Base-by-base conservation (phyloP, 164 flowering plant species). In the Malania oleifera region DNA sequence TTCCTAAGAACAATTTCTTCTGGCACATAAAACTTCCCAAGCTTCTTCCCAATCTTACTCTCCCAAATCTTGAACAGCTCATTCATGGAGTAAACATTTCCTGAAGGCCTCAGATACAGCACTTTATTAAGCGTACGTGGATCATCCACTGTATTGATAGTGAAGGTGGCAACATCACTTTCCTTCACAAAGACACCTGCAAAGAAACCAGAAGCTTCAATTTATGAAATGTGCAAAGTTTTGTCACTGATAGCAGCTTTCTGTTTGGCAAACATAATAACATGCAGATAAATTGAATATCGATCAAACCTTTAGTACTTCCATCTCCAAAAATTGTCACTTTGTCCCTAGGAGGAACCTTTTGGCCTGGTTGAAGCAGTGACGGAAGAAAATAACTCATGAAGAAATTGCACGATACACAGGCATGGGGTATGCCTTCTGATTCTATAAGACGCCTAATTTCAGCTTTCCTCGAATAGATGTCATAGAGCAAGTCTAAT, bases 41-140 rank as follows among this genome's bases (percentile, higher is more conserved):
- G 85, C 68, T 75, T 80, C 67, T 79, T 82, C 52, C 80, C 77
- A 39, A 86, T 81, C 76, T 91, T 87, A 35, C 52, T 62, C 79
- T 91, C 97, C 97, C 97, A 91, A 63, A 86, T 55, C 35, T 71
- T 75, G 59, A 91, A 84, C 41, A 91, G 77, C 70, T 91, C 93
- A 66, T 86, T 86, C 79, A 86, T 67, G 56, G 91, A 91, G 66
- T 68, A 80, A 31, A 83, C 77, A 73, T 87, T 91, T 56, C 96
- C 97, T 11, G 70, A 72, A n/a, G 97, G 96, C 73, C 96, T 80
- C 71, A 91, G 56, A 54, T 87, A 77, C 62, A 91, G 7, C 15
- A 62, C 75, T 65, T 82, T 85, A 55, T 86, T 85, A 70, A 90
- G 61, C 31, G 89, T 81, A 22, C 83, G 82, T 11, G 86, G 87